Conservation (phyloP, 495 filamentous ascomycete species). For the Hypoxylon rickii region DNA sequence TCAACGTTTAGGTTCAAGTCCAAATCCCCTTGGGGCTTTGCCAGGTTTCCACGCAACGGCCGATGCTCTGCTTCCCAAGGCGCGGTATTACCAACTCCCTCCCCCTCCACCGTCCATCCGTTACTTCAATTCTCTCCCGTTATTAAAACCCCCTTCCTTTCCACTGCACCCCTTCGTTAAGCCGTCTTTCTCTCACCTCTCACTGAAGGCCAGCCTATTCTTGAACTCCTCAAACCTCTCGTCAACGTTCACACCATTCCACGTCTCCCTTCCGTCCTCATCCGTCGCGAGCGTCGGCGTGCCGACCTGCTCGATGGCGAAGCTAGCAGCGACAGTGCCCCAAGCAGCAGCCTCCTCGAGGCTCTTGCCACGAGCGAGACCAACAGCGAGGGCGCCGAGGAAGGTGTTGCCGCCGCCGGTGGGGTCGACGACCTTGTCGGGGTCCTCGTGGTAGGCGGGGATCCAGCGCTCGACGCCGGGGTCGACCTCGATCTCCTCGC, state of each 20-base stretch:
- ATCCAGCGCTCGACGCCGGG: slow-evolving; percentile 61
- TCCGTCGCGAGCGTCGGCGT: slow-evolving; percentile 65
- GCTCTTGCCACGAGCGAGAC: slow-evolving; percentile 64
- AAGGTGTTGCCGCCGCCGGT: slow-evolving; percentile 97
- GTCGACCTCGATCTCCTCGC: slow-evolving; percentile 62
- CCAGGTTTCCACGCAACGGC: too few relatives aligned
- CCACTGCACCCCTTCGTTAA: not conserved
- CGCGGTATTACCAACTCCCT: too few relatives aligned
- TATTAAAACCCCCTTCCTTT: too few relatives aligned
- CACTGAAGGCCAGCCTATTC: slow-evolving; percentile 35
- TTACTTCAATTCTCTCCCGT: too few relatives aligned
- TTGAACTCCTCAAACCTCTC: slow-evolving; percentile 60
- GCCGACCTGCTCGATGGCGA: slow-evolving; percentile 93
- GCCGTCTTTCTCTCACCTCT: not conserved
- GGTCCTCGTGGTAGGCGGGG: slow-evolving; percentile 56
- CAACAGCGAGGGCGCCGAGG: slow-evolving; percentile 80
- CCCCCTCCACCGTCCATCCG: too few relatives aligned
- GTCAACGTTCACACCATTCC: slow-evolving; percentile 69
- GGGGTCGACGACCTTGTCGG: slow-evolving; percentile 75
- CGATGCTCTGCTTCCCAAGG: too few relatives aligned
- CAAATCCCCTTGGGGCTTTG: too few relatives aligned
- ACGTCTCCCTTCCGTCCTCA: slow-evolving; percentile 65
- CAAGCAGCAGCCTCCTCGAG: slow-evolving; percentile 73
- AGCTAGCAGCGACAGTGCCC: slow-evolving; percentile 86
- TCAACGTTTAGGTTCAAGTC: too few relatives aligned